These are phyloP conservation scores for Suillus cothurnatus DNA, from an alignment of 768 basidiomycete species.

Conservation along the genomic window DNA sequence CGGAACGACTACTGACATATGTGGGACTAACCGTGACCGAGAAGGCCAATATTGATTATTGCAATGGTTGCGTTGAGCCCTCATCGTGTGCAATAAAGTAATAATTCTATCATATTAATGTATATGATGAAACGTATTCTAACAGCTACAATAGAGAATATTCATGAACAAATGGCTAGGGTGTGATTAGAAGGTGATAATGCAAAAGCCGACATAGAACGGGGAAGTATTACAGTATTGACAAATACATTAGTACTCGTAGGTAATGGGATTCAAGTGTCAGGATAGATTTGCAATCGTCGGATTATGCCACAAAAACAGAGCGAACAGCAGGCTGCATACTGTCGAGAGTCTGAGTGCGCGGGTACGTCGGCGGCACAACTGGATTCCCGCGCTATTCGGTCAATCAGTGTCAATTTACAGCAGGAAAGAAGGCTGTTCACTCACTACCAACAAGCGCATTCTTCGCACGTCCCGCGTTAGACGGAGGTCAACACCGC, in stretches of 20 bases:
- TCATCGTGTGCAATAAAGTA: neutral
- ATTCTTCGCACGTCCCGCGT: slow-evolving; percentile 54
- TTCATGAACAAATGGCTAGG: neutral
- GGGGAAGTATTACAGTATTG: neutral
- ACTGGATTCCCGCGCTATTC: slow-evolving; percentile 22
- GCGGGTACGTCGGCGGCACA: slow-evolving; percentile 19
- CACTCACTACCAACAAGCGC: slow-evolving; percentile 52
- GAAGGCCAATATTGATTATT: neutral
- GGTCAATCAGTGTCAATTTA: neutral
- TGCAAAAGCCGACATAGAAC: slow-evolving; percentile 2
- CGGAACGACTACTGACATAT: neutral
- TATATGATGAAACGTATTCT: neutral
- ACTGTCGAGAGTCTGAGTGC: slow-evolving; percentile 19
- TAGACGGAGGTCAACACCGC: slow-evolving; percentile 56
- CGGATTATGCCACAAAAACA: slow-evolving; percentile 4
- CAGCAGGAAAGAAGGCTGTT: neutral
- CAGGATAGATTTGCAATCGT: neutral
- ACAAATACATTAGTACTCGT: neutral
- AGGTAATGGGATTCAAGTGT: neutral
- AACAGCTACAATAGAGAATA: neutral
- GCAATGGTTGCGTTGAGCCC: neutral
- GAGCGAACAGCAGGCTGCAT: slow-evolving; percentile 6
- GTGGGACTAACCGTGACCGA: neutral
- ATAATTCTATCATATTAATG: neutral
- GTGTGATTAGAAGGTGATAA: slow-evolving; percentile 4